Evolutionary conservation across 2,329 filamentous ascomycete species (phyloP), one percentile per base, ranked within the genome.

Genomic region (Sclerotinia borealis): DNA sequence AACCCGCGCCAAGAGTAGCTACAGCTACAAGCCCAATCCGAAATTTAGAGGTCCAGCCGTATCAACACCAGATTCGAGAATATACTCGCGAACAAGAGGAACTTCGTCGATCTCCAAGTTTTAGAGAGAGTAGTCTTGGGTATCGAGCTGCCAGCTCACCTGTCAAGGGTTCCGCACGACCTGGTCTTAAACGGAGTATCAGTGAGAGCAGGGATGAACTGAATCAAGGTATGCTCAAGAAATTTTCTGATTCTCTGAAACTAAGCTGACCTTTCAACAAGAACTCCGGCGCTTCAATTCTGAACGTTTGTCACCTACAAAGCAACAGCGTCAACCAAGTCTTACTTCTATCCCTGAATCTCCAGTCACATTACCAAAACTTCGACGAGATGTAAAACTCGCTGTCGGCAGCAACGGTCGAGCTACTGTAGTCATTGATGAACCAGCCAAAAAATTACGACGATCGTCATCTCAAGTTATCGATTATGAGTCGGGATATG

Each of bases 341-440:
- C 75, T 87, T 45, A 79, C 80, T 27, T 85, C 85, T 1, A 87
- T 88, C 36, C 84, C 84, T 0, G 85, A 88, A 70, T 74, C 78
- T 13, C 72, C 76, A 36, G 22, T 64, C 2, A 64, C 66, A 49
- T 76, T 78, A 58, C 78, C 79, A 43, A 63, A 39, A 58, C 15
- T 39, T 25, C 78, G 82, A 47, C 81, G 83, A 1, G 81, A 85
- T 48, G 83, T 88, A 8, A 85, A 82, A 68, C 85, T 88, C 66
- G 85, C 80, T 19, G 86, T 88, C 65, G 85, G 87, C 69, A 78
- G 83, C n/a, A 80, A 81, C 60, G 85, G 85, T 27, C 79, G 84
- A 62, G 74, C 74, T 7, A 74, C 72, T 39, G 67, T 73, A 15
- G 41, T 71, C 25, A 63, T 73, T 19, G 64, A 70, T 67, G 50